Conservation (phyloP, 257 asterid species). For the Henckelia pumila region DNA sequence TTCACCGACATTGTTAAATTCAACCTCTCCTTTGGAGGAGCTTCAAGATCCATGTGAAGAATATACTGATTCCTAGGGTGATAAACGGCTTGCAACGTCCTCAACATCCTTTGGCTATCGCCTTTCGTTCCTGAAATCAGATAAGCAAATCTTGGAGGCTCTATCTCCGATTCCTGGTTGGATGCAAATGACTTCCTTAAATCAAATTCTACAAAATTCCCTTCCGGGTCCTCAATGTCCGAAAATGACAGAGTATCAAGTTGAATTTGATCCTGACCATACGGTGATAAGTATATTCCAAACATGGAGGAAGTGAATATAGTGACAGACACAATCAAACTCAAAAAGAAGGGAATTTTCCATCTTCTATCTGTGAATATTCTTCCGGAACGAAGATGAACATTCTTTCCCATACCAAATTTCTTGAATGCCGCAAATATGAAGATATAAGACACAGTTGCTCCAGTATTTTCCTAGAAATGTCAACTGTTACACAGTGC, state of each 20-base stretch:
- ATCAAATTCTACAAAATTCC: slow-evolving; percentile 67
- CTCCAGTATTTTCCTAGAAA: slow-evolving; percentile 16
- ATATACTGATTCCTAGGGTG: slow-evolving; percentile 94
- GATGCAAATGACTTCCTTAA: slow-evolving; percentile 45
- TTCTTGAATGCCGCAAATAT: not conserved
- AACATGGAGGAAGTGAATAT: slow-evolving; percentile 52
- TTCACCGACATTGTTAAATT: slow-evolving; percentile 84
- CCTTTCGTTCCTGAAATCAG: slow-evolving; percentile 97
- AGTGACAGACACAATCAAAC: slow-evolving; percentile 67
- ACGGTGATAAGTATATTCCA: slow-evolving; percentile 50
- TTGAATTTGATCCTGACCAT: slow-evolving; percentile 46
- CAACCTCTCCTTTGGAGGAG: slow-evolving; percentile 91
- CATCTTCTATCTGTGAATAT: slow-evolving; percentile 71
- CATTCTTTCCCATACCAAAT: slow-evolving; percentile 59
- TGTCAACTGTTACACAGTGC: slow-evolving; percentile 9
- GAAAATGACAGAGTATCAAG: slow-evolving; percentile 35
- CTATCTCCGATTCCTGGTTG: slow-evolving; percentile 30
- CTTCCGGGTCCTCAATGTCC: slow-evolving; percentile 43
- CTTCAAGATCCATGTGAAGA: slow-evolving; percentile 98
- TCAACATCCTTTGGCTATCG: slow-evolving; percentile 87
- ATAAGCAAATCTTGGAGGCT: slow-evolving; percentile 89
- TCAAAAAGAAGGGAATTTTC: slow-evolving; percentile 76
- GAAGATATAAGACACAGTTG: not conserved
- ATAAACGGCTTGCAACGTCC: slow-evolving; percentile 88
- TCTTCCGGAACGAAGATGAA: slow-evolving; percentile 62